Evolutionary conservation across 2,329 filamentous ascomycete genomes (phyloP).

Genomic region (Trichoderma brevicompactum): DNA sequence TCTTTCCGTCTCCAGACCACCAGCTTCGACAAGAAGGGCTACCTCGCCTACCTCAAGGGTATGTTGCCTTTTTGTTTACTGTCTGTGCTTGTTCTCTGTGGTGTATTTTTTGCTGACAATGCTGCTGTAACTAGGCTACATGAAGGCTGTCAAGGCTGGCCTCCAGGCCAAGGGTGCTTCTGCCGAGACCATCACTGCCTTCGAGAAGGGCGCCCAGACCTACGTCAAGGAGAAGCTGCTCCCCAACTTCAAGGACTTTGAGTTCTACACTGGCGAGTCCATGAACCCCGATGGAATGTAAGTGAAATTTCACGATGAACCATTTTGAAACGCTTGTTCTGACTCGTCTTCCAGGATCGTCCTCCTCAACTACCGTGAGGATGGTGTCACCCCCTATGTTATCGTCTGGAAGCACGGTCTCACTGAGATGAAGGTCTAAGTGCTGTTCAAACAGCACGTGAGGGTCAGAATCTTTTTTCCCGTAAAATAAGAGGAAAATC

Average conservation of each 20-base stretch:
- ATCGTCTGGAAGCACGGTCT: slow-evolving; percentile 96
- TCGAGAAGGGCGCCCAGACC: slow-evolving; percentile 73
- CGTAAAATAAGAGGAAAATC: not conserved
- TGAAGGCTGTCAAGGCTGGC: slow-evolving; percentile 81
- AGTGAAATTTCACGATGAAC: slow-evolving; percentile 45
- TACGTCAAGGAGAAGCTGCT: slow-evolving; percentile 84
- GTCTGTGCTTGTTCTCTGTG: not conserved
- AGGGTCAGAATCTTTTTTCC: slow-evolving; percentile 25
- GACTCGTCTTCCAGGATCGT: slow-evolving; percentile 64
- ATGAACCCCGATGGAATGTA: slow-evolving; percentile 96
- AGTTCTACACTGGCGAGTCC: slow-evolving; percentile 89
- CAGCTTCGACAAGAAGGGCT: slow-evolving; percentile 84
- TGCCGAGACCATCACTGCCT: slow-evolving; percentile 71
- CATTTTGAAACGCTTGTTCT: not conserved
- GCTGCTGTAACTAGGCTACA: slow-evolving; percentile 65
- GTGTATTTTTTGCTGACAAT: not conserved
- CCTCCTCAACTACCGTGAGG: slow-evolving; percentile 97
- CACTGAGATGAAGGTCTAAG: slow-evolving; percentile 87
- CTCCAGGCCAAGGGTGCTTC: slow-evolving; percentile 66
- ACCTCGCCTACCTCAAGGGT: slow-evolving; percentile 86
- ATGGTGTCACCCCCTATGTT: slow-evolving; percentile 87
- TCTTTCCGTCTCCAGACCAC: slow-evolving; percentile 87
- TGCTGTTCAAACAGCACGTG: slow-evolving; percentile 17
- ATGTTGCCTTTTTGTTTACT: not conserved
- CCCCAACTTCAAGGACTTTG: slow-evolving; percentile 91